Percentiles rank a stretch among this genome's conserved stretches.
Conservation (phyloP, 768 basidiomycete genomes). For the Mycena latifolia region DNA sequence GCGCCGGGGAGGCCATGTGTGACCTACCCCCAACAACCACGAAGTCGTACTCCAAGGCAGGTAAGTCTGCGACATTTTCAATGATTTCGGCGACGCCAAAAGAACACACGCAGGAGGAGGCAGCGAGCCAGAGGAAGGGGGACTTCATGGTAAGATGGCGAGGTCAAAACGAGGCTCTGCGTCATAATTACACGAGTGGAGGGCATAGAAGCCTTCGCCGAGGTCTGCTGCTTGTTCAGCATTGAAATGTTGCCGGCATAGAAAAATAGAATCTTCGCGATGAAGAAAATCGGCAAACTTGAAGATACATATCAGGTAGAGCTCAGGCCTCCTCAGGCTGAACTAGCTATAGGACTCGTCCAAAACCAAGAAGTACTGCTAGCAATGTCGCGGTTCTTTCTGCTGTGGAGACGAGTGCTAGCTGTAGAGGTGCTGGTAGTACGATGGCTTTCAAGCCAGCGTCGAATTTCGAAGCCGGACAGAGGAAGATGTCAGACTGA, state of each 20-base stretch:
- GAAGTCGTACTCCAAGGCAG: slow-evolving; percentile 43
- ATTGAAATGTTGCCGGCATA: not conserved
- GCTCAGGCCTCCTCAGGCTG: no score
- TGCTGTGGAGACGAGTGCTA: no score
- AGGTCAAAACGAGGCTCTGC: not conserved
- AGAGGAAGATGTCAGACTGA: no score
- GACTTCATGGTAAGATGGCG: not conserved
- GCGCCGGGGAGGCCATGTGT: not conserved
- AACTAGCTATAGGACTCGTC: no score
- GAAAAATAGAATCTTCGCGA: not conserved
- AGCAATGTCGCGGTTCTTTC: no score
- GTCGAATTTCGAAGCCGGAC: no score
- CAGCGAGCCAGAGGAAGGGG: not conserved
- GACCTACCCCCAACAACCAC: slow-evolving; percentile 45
- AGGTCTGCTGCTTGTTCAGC: not conserved
- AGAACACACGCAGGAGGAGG: not conserved
- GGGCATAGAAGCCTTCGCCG: no score
- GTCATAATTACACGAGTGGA: not conserved
- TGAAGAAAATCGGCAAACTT: not conserved
- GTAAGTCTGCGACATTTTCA: not conserved
- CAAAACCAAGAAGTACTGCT: no score
- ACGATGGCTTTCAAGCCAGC: no score
- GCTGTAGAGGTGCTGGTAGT: no score
- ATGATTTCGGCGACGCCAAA: not conserved
- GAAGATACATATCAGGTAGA: no score